phyloP scores from a whole-genome alignment of 352 stramenopile genomes.

The Thalassiosira livingstoniorum region DNA sequence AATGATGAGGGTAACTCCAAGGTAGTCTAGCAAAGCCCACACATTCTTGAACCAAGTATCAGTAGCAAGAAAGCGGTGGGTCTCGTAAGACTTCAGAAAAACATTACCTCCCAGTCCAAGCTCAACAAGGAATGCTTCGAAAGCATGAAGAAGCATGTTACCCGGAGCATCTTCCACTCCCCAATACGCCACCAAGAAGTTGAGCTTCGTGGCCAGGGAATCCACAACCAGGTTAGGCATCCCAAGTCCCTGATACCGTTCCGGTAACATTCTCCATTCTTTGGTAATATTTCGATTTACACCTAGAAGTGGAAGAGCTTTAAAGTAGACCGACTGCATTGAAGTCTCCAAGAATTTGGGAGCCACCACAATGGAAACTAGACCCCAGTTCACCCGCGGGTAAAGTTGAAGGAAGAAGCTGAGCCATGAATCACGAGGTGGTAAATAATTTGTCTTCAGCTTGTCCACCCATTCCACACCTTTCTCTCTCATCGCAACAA shows the following conservation, averaged over 20 bases:
- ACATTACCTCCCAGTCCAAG: slow-evolving; percentile 14
- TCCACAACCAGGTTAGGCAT: slow-evolving; percentile 4
- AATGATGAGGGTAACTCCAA: no score
- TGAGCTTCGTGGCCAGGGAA: background rate
- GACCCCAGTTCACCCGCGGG: slow-evolving; percentile 12
- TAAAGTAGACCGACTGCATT: slow-evolving; percentile 9
- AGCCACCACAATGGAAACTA: background rate
- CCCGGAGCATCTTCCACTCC: background rate
- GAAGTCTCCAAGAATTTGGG: slow-evolving; percentile 3
- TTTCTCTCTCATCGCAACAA: slow-evolving; percentile 4
- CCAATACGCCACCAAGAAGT: background rate
- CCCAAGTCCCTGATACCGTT: slow-evolving; percentile 3
- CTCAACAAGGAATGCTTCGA: slow-evolving; percentile 16
- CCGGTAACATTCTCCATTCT: slow-evolving; percentile 1
- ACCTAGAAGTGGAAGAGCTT: slow-evolving; percentile 1
- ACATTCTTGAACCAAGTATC: slow-evolving; percentile 33
- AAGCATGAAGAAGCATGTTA: background rate
- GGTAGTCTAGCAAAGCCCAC: slow-evolving; percentile 7
- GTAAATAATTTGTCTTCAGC: background rate
- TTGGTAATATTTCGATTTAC: slow-evolving; percentile 16
- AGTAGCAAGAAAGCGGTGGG: background rate
- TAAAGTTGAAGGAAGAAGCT: slow-evolving; percentile 22
- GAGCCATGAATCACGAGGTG: slow-evolving; percentile 5
- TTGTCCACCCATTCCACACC: slow-evolving; percentile 8
- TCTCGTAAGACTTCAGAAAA: slow-evolving; percentile 4